Evolutionary conservation across 768 basidiomycete species (phyloP).

Genomic region (Suillus ampliporus): DNA sequence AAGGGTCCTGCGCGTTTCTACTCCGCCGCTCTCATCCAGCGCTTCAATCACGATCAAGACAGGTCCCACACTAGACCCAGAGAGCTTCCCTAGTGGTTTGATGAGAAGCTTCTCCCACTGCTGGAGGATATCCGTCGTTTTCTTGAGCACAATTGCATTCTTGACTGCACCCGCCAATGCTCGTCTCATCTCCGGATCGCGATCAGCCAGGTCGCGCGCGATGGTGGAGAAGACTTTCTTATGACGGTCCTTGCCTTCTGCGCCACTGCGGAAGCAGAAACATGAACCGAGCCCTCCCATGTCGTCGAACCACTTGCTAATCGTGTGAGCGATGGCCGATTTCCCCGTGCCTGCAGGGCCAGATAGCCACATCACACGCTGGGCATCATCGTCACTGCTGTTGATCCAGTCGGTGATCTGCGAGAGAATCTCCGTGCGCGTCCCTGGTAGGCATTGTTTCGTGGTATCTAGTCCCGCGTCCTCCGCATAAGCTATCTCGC

Average conservation of each 20-base stretch:
- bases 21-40: conserved; percentile 22
- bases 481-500: conserved; percentile 2
- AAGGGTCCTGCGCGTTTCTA: conserved; percentile 6
- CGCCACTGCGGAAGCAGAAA: not conserved
- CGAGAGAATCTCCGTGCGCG: conserved; percentile 16
- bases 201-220: not conserved
- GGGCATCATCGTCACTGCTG: not conserved
- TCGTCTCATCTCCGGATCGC: not conserved
- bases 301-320: too few species aligned
- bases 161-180: not conserved
- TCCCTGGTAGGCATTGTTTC: conserved; percentile 21
- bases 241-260: too few species aligned
- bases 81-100: conserved; percentile 15
- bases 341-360: too few species aligned
- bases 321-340: too few species aligned
- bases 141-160: not conserved
- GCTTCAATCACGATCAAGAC: conserved; percentile 33
- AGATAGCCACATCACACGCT: conserved; percentile 27
- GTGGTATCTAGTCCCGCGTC: conserved; percentile 4
- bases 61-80: conserved; percentile 19
- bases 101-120: conserved; percentile 26
- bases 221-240: not conserved
- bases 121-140: not conserved
- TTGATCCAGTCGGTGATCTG: conserved; percentile 22
- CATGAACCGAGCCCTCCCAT: conserved; percentile 7